Base-by-base conservation (phyloP, 2,329 filamentous ascomycete species). In the Leptographium flavum region DNA sequence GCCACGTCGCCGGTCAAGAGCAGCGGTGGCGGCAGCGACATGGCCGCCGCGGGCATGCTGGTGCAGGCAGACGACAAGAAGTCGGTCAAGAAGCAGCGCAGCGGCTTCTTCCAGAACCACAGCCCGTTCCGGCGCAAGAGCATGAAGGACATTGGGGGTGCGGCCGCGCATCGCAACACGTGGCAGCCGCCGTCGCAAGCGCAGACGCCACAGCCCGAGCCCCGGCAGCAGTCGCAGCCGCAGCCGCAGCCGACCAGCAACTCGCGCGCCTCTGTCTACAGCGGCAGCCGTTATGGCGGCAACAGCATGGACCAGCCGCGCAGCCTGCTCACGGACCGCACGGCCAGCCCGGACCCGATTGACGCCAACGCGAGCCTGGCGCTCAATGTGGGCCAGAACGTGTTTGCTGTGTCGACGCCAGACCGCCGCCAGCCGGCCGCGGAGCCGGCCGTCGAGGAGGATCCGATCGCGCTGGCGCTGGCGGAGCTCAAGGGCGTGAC, bases 121-220 rank as follows among this genome's bases (percentile, higher is more conserved):
- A 90, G 84, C 52, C 90, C 90, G 0, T 98, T 98, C 67, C 75
- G 88, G 28, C 78, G 90, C 45, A 94, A 93, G 74, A 94, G 88
- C 59, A 87, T 82, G 45, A 88, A 86, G 56, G 85, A 86, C 38
- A 56, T 68, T 4, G 65, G 64, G 6, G 53, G 46, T 7, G 53
- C 55, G 10, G 48, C 62, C 1, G 57, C 63, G 2, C 73, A 64
- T 56, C 64, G 78, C 42, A 80, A 74, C 56, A 80, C 76, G 3
- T 83, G 78, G 78, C 72, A 28, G 22, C 54, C 11, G 10, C 46
- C 53, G 40, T 48, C 52, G 42, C 40, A 30, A 23, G 39, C 22
- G 45, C 48, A 30, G 15, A 19, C 5, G 45, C 51, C 31, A 48
- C 42, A 40, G 21, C 43, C 17, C 21, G 27, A 47, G 15, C 27